Base-by-base conservation (phyloP, 2,329 filamentous ascomycete species). In the Ilyonectria robusta region DNA sequence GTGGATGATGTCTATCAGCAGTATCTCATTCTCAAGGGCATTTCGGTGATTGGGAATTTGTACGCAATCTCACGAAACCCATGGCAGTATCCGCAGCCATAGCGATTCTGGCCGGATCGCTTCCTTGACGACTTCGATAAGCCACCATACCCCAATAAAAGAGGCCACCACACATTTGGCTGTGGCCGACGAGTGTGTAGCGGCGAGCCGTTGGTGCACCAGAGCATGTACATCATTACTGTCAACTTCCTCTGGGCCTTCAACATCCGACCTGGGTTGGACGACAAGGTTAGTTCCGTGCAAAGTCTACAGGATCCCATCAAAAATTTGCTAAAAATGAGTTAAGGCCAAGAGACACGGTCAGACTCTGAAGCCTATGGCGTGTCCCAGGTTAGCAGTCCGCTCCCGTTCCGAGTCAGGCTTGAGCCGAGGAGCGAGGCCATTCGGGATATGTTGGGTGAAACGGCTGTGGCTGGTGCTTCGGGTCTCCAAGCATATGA, bases 131-230 rank as follows among this genome's bases (percentile, higher is more conserved):
- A 33, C 7, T 46, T 51, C 33, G 47, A 66, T 5, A 21, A 50
- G 33, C 63, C 63, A n/a, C 21, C 63, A 7, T 66, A 66, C 53
- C 63, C 63, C 8, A 66, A 66, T 23, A 58, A 50, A 31, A 58
- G 59, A 21, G 63, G 63, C 2, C 57, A 62, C 42, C 35, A 66
- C 19, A 47, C 46, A 10, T 66, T 66, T 54, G 63, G 63, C 23
- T 66, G 63, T 58, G 63, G 63, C n/a, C 44, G 63, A 6, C 35
- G 63, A 7, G 58, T 62, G n/a, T 66, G 63, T 53, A 66, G 63
- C n/a, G 63, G 63, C n/a, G 58, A 66, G 11, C 42, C 63, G 10
- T n/a, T 66, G 37, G 63, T 47, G 5, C 56, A 60, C 10, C 62
- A 65, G 40, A 60, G 62, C 19, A 21, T 65, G 33, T 60, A 55